Conservation (phyloP, 805 yeast species). For the Ogataea philodendri region DNA sequence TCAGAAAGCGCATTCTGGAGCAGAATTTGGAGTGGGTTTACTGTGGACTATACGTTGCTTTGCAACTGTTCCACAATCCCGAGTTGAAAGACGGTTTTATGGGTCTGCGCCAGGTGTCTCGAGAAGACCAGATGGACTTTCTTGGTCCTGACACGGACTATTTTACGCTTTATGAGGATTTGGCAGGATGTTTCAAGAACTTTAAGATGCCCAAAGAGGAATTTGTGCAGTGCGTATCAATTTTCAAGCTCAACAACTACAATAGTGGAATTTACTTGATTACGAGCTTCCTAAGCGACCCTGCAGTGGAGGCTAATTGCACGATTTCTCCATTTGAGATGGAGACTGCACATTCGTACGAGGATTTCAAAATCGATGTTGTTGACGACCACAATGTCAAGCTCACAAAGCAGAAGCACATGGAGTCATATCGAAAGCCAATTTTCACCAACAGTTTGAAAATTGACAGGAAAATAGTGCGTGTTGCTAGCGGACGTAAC, state of each 20-base stretch:
- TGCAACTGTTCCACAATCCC: slow-evolving; percentile 25
- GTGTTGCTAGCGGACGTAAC: slow-evolving; percentile 19
- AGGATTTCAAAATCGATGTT: slow-evolving; percentile 28
- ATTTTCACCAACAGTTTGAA: slow-evolving; percentile 21
- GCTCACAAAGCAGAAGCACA: slow-evolving; percentile 22
- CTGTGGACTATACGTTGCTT: slow-evolving; percentile 20
- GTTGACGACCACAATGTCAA: slow-evolving; percentile 22
- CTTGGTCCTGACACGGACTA: slow-evolving; percentile 12
- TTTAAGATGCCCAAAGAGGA: slow-evolving; percentile 17
- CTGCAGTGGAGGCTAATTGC: slow-evolving; percentile 15
- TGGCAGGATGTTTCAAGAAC: slow-evolving; percentile 26
- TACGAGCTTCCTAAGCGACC: slow-evolving; percentile 18
- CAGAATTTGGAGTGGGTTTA: slow-evolving; percentile 20
- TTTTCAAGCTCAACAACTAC: slow-evolving; percentile 28
- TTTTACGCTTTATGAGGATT: slow-evolving; percentile 12
- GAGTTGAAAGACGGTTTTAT: slow-evolving; percentile 18
- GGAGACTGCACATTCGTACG: slow-evolving; percentile 16
- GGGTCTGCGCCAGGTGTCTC: slow-evolving; percentile 17
- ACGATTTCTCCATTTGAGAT: slow-evolving; percentile 19
- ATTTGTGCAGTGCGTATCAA: slow-evolving; percentile 23
- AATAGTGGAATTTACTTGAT: slow-evolving; percentile 29
- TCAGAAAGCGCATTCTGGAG: slow-evolving; percentile 16
- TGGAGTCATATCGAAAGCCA: slow-evolving; percentile 26
- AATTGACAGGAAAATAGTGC: slow-evolving; percentile 22
- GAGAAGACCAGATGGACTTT: slow-evolving; percentile 9